Percentiles rank a stretch among this genome's conserved stretches.
Evolutionary conservation across 164 flowering plant genomes (phyloP).

Genomic region (Vitis labrusca): DNA sequence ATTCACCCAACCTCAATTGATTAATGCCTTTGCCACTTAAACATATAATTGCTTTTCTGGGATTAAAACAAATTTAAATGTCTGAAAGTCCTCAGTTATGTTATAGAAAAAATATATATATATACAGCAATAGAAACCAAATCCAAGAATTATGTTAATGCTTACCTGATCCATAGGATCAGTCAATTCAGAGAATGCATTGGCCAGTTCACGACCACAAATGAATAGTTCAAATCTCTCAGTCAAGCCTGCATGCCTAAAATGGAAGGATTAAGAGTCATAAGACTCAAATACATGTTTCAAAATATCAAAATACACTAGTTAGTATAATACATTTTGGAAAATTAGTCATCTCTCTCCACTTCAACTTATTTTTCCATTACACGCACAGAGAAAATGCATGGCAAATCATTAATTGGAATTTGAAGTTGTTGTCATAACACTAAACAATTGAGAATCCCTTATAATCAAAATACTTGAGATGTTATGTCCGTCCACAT

Average conservation of each 20-base stretch:
- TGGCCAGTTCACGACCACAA: slow-evolving; percentile 95
- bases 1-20: too few relatives aligned
- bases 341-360: neutral
- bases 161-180: slow-evolving; percentile 98
- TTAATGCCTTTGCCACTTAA: too few relatives aligned
- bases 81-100: too few relatives aligned
- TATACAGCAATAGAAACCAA: neutral
- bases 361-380: neutral
- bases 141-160: neutral
- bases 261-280: slow-evolving; percentile 2
- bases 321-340: neutral
- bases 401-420: neutral
- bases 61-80: too few relatives aligned
- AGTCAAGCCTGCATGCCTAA: slow-evolving; percentile 84
- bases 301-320: neutral
- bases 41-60: too few relatives aligned
- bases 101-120: neutral
- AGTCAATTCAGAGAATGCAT: slow-evolving; percentile 95
- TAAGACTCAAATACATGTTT: neutral
- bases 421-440: neutral
- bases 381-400: neutral
- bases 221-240: slow-evolving; percentile 96
- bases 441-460: neutral
- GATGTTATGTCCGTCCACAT: too few relatives aligned
- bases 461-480: too few relatives aligned